Conservation (phyloP, 768 basidiomycete genomes). For the Gautieria morchelliformis region DNA sequence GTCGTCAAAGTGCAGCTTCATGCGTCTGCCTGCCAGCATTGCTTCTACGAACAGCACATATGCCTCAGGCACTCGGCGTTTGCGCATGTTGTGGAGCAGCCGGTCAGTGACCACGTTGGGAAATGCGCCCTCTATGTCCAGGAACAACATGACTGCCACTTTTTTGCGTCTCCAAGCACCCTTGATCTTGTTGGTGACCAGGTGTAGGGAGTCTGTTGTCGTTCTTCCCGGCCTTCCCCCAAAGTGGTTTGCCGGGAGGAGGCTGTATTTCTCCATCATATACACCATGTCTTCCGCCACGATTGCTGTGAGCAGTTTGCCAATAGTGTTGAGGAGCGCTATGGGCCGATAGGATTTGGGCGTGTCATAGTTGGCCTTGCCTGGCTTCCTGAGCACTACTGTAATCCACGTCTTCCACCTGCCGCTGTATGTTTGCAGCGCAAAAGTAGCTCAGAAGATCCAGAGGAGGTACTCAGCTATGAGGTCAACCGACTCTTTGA, state of each 20-base stretch:
- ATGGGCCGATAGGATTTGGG: too few species aligned
- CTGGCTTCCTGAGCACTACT: constrained; percentile 26
- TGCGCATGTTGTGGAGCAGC: too few species aligned
- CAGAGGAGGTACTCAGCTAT: neutral
- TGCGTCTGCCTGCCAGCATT: constrained; percentile 14
- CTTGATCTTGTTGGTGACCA: constrained; percentile 26
- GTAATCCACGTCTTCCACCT: constrained; percentile 22
- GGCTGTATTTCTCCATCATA: constrained; percentile 22
- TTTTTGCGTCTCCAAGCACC: constrained; percentile 20
- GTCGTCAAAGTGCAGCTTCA: too few species aligned
- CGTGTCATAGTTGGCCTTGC: too few species aligned
- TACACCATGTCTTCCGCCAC: too few species aligned
- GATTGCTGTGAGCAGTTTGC: constrained; percentile 19
- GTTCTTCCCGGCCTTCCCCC: too few species aligned
- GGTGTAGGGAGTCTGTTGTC: constrained; percentile 20
- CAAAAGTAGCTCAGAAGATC: constrained; percentile 22
- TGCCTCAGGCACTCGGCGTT: constrained; percentile 16
- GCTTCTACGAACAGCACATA: constrained; percentile 15
- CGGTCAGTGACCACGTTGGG: too few species aligned
- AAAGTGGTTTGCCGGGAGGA: too few species aligned
- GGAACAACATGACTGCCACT: too few species aligned
- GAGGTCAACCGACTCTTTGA: neutral
- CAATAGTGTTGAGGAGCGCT: constrained; percentile 23
- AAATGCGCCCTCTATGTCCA: too few species aligned
- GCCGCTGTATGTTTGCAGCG: constrained; percentile 19